Evolutionary conservation across 2,329 filamentous ascomycete species (phyloP).

Genomic region (Neonectria ditissima): DNA sequence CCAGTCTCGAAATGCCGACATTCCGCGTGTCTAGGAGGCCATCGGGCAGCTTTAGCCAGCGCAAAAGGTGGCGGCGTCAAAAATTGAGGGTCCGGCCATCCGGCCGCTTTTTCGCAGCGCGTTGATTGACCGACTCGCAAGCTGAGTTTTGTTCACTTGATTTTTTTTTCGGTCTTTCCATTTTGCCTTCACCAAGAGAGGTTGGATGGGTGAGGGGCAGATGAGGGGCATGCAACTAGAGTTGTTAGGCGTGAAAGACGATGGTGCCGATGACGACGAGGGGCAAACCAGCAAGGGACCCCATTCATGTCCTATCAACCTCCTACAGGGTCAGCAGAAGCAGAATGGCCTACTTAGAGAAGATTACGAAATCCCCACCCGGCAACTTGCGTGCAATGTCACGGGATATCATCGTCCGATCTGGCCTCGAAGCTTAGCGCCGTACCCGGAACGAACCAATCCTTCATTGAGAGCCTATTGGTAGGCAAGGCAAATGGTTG

Average conservation of each 20-base stretch:
- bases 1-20: constrained; percentile 13
- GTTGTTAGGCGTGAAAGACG: constrained; percentile 1
- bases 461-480: neutral
- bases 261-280: constrained; percentile 13
- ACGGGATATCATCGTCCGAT: constrained; percentile 24
- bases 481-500: neutral
- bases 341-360: neutral
- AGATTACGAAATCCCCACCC: constrained; percentile 19
- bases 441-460: constrained; percentile 1
- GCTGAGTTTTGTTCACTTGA: constrained; percentile 2
- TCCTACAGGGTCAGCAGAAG: neutral
- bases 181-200: constrained; percentile 16
- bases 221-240: constrained; percentile 16
- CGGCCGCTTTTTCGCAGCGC: constrained; percentile 9
- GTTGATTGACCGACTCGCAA: constrained; percentile 7
- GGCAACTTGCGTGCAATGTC: constrained; percentile 9
- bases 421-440: neutral
- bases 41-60: constrained; percentile 10
- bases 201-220: constrained; percentile 23
- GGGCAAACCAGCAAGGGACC: constrained; percentile 12
- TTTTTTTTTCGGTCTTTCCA: constrained; percentile 7
- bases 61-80: constrained; percentile 6
- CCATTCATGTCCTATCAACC: neutral
- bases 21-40: constrained; percentile 6
- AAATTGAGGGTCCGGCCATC: constrained; percentile 9